Evolutionary conservation across 345 rosid genomes (phyloP), one percentile per base, ranked within the genome.

Genomic region (Eucalyptus pumila): DNA sequence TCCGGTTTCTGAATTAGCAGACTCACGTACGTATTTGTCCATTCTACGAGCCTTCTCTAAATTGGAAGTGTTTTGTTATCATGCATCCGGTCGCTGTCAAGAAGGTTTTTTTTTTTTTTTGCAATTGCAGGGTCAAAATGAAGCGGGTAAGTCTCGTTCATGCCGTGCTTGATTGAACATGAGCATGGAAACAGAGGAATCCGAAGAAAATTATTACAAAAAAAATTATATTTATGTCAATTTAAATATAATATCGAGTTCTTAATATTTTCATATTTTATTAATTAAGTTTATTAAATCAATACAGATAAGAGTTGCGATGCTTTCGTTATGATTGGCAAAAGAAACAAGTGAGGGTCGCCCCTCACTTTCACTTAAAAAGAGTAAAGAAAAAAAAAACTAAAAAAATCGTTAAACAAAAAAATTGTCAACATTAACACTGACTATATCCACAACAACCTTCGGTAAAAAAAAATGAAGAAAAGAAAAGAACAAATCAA

Each of bases 261-360:
- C 0, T 2, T 5, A 24, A 24, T 0, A 62, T 62, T 2, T 30
- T 62, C 3, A 14, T 0, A 0, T 14, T 13, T 27, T 7, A 7
- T 30, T 1, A 30, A 13, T 62, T 62, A 1, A 62, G 1, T 62
- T 1, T 0, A 62, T 30, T 2, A 6, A 7, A 3, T 5, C 2
- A 62, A 30, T 62, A 0, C 3, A 0, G 4, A 27, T 0, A 0
- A 56, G 27, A 9, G 60, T 54, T 2, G 2, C 1, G 5, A 54
- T 52, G 5, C 56, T 19, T 52, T 52, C n/a, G n/a, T n/a, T n/a
- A n/a, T n/a, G n/a, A 7, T 8, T 17, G 10, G 4, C 58, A 19
- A 52, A 4, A 17, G 24, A 3, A 52, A 3, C 9, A 52, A 17
- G 58, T 52, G 10, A 52, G 11, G 2, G 58, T 8, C 0, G 1